phyloP scores from a whole-genome alignment of 352 stramenopile genomes.

The Globisporangium paroecandrum region DNA sequence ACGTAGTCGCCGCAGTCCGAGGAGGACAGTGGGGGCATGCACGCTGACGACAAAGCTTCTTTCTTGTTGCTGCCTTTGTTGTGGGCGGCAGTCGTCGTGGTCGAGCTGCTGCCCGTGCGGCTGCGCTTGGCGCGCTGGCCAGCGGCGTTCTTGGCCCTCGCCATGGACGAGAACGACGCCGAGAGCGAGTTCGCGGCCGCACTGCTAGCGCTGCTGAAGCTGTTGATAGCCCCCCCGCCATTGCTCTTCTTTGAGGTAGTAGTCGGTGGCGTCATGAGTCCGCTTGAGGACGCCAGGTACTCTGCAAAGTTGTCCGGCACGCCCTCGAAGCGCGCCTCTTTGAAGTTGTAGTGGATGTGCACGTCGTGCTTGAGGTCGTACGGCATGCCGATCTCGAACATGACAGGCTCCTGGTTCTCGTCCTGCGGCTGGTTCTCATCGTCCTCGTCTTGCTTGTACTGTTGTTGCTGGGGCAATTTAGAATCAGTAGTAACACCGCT shows the following conservation, averaged over 20 bases:
- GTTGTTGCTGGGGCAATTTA: neutral
- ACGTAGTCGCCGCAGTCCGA: neutral
- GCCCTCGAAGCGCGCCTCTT: slow-evolving; percentile 82
- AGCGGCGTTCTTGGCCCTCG: neutral
- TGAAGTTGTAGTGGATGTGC: slow-evolving; percentile 86
- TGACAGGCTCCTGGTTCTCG: slow-evolving; percentile 26
- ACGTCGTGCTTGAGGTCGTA: slow-evolving; percentile 80
- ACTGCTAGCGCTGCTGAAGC: neutral
- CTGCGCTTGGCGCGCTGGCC: slow-evolving; percentile 26
- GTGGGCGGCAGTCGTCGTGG: slow-evolving; percentile 16
- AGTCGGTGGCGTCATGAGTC: slow-evolving; percentile 6
- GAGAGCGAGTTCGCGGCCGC: slow-evolving; percentile 13
- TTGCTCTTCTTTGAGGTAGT: slow-evolving; percentile 1
- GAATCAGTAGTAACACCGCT: neutral
- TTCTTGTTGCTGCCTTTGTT: slow-evolving; percentile 9
- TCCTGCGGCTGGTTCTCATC: slow-evolving; percentile 13
- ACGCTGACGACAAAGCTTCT: neutral
- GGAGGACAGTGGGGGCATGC: neutral
- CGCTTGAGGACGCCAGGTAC: slow-evolving; percentile 37
- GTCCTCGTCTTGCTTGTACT: neutral
- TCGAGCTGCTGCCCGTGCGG: slow-evolving; percentile 42
- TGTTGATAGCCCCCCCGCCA: neutral
- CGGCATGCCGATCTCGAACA: slow-evolving; percentile 67
- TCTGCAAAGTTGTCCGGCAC: slow-evolving; percentile 80
- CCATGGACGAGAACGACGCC: slow-evolving; percentile 11